Base-by-base conservation (phyloP, 208 protist species). In the Trypanosoma avium region DNA sequence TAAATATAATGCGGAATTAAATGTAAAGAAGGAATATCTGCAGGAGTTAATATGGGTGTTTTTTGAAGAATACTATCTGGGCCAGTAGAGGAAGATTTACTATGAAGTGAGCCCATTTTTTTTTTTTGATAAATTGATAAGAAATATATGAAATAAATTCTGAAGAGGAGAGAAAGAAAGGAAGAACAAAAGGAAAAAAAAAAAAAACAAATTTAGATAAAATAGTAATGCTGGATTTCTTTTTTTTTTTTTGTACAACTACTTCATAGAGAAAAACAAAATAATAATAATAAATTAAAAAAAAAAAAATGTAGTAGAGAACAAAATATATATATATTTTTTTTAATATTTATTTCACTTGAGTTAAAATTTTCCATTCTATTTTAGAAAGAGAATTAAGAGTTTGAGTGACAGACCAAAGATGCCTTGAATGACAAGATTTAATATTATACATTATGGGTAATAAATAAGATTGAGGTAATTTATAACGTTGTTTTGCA, bases 1-100 rank as follows among this genome's bases (percentile, higher is more conserved):
- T 97, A 97, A 22, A 81, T 76, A 49, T 57, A 57, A 67, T 92
- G 85, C 5, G 82, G 56, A 27, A 93, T 84, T 35, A 94, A 56
- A 19, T 48, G 68, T 7, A 97, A 75, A 3, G 62, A 56, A n/a
- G 70, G 54, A 36, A 93, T 62, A 21, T 97, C 85, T 19, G 77
- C 55, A 4, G 79, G 29, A 17, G 61, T 70, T 38, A 95, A 47
- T 45, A 65, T 68, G 0, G 82, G 74, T 17, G 63, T 68, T 27
- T 66, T 72, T 48, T 30, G 35, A 29, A 52, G 6, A 5, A 33
- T 15, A 12, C 24, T 42, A n/a, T 55, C 59, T 26, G 13, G 38
- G 19, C 45, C 38, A 3, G 59, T 40, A 22, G 40, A 26, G 19
- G 50, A 32, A 22, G 1, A 13, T 33, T 52, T 52, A 43, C 52